Base-by-base conservation (phyloP, 371 early-diverging fungal species). In the Zychaea mexicana region DNA sequence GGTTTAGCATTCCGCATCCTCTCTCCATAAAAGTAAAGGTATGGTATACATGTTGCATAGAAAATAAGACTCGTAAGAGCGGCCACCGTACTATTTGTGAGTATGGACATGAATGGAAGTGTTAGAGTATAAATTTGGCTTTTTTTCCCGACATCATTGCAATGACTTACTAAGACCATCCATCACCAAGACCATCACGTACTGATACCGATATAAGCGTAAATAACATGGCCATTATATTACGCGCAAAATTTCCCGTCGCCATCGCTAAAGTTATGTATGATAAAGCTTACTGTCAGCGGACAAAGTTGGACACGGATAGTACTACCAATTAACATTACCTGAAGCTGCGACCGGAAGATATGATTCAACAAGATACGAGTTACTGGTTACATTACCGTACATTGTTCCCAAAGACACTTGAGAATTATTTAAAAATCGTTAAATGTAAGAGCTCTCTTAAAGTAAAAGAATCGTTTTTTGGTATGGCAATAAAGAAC, bases 91-190 rank as follows among this genome's bases (percentile, higher is more conserved):
- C 74, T 73, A 65, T 6, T n/a, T n/a, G n/a, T 1, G n/a, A 12
- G 15, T 12, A 42, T 42, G 0, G n/a, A 42, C 5, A 8, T 33
- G 33, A 55, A 33, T 28, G 13, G 5, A 0, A 32, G 15, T n/a
- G 8, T 2, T 1, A 33, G 12, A 33, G 12, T 33, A 12, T 8
- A 33, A 33, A 33, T 5, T 33, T 33, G 12, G 33, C 33, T 33
- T 33, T 33, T 33, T 33, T 8, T 33, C 33, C 33, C n/a, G n/a
- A n/a, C n/a, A n/a, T n/a, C n/a, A n/a, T n/a, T n/a, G n/a, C 33
- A 33, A 33, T 12, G 12, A 68, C 74, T 69, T 74, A 77, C 74
- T 67, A 77, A 21, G 78, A 64, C 78, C 78, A 77, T 13, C 72
- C 71, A 54, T 74, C 72, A 22, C 70, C 72, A n/a, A 77, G 42